These are phyloP conservation scores for Vanrija pseudolonga DNA, from an alignment of 1,284 basidiomycete genomes.

Conservation along the genomic window DNA sequence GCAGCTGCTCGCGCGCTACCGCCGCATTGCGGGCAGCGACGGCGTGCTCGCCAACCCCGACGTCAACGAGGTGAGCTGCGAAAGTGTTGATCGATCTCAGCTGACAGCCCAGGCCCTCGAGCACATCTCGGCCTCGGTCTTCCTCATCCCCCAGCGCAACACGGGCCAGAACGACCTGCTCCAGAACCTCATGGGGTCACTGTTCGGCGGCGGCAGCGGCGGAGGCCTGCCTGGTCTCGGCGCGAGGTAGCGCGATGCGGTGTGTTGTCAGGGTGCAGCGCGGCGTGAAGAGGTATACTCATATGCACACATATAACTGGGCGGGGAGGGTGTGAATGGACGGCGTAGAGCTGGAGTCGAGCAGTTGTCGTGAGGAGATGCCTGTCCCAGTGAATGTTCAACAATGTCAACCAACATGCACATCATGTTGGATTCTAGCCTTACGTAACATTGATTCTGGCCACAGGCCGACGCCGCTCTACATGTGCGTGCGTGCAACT, in stretches of 20 bases:
- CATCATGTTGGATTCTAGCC: too few species aligned
- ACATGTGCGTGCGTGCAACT: too few species aligned
- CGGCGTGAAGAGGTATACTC: too few species aligned
- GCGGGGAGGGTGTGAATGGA: too few species aligned
- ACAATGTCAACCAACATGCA: too few species aligned
- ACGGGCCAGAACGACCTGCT: slow-evolving; percentile 69
- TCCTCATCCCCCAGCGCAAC: slow-evolving; percentile 70
- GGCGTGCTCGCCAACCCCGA: slow-evolving; percentile 63
- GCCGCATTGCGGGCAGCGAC: slow-evolving; percentile 52
- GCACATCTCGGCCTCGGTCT: slow-evolving; percentile 61
- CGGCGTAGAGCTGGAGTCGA: too few species aligned
- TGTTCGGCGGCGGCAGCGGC: slow-evolving; percentile 64
- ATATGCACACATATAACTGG: too few species aligned
- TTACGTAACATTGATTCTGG: too few species aligned
- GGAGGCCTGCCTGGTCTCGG: slow-evolving; percentile 8
- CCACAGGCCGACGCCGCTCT: too few species aligned
- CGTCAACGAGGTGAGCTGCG: slow-evolving; percentile 71
- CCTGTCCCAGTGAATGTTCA: too few species aligned
- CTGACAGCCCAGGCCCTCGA: slow-evolving; percentile 55
- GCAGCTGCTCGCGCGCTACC: slow-evolving; percentile 73
- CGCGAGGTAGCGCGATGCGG: slow-evolving; percentile 9
- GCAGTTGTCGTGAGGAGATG: too few species aligned
- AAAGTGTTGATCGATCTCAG: slow-evolving; percentile 30
- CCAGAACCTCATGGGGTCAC: slow-evolving; percentile 74
- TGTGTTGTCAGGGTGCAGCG: too few species aligned